phyloP scores from a whole-genome alignment of 176 grass and related monocot species.

The Bromus sterilis region DNA sequence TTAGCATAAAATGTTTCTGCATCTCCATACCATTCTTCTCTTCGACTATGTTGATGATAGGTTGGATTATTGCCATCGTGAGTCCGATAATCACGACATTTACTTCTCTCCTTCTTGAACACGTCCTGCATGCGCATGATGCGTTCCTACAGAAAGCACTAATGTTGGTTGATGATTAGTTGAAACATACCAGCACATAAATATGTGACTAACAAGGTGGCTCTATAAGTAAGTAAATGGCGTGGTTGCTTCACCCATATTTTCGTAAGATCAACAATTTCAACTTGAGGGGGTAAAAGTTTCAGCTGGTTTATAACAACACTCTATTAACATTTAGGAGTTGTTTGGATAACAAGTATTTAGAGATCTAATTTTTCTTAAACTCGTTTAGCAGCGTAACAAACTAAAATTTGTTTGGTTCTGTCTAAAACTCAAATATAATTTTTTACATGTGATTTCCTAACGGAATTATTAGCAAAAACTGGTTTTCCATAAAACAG shows the following conservation, averaged over 20 bases:
- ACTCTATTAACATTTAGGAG: not conserved
- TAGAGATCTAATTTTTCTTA: too few relatives aligned
- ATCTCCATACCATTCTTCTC: slow-evolving; percentile 59
- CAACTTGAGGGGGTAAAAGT: not conserved
- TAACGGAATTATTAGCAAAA: too few relatives aligned
- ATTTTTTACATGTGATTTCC: too few relatives aligned
- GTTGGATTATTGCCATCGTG: slow-evolving; percentile 31
- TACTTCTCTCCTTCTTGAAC: slow-evolving; percentile 70
- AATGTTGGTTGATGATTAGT: slow-evolving; percentile 14
- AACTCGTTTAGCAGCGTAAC: too few relatives aligned
- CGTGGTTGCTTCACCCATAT: not conserved
- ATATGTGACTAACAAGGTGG: not conserved
- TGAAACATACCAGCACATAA: slow-evolving; percentile 21
- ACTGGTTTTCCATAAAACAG: too few relatives aligned
- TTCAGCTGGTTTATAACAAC: not conserved
- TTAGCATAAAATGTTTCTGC: slow-evolving; percentile 47
- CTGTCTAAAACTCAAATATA: too few relatives aligned
- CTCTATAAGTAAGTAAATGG: not conserved
- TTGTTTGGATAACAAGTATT: too few relatives aligned
- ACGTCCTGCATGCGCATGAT: slow-evolving; percentile 66
- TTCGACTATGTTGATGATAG: slow-evolving; percentile 52
- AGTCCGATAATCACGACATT: slow-evolving; percentile 42
- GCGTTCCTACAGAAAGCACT: slow-evolving; percentile 48
- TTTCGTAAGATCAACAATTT: not conserved
- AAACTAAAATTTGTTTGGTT: too few relatives aligned